Evolutionary conservation across 495 filamentous ascomycete species (phyloP).

Genomic region (Neurospora sp.): DNA sequence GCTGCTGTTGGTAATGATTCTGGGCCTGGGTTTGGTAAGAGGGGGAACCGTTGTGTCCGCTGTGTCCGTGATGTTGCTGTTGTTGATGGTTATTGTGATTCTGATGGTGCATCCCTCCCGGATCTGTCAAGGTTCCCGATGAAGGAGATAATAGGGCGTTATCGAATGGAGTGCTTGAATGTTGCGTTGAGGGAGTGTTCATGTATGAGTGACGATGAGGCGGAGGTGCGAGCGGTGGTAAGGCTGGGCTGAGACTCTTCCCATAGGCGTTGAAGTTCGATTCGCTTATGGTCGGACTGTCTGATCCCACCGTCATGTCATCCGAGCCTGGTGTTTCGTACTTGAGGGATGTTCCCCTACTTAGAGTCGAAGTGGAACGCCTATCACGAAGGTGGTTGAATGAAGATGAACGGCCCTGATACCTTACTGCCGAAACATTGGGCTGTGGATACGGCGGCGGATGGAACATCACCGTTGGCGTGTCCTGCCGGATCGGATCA

Average conservation of each 20-base stretch:
- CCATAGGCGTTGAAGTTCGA: slow-evolving; percentile 3
- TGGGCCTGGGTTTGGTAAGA: neutral
- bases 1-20: neutral
- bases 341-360: slow-evolving; percentile 12
- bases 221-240: neutral
- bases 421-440: slow-evolving; percentile 33
- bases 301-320: slow-evolving; percentile 10
- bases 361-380: neutral
- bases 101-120: neutral
- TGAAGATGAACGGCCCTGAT: slow-evolving; percentile 21
- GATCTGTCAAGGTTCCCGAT: neutral
- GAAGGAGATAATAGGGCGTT: neutral
- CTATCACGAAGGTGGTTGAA: slow-evolving; percentile 1
- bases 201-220: neutral
- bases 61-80: neutral
- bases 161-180: neutral
- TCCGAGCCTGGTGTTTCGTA: slow-evolving; percentile 25
- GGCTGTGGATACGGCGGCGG: slow-evolving; percentile 35
- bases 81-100: neutral
- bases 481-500: slow-evolving; percentile 40
- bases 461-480: slow-evolving; percentile 27
- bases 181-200: neutral
- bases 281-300: neutral
- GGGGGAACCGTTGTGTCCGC: neutral
- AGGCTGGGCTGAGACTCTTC: neutral